These are phyloP conservation scores for Trichoderma semiorbis DNA, from an alignment of 2,329 filamentous ascomycete species.

Conservation along the genomic window DNA sequence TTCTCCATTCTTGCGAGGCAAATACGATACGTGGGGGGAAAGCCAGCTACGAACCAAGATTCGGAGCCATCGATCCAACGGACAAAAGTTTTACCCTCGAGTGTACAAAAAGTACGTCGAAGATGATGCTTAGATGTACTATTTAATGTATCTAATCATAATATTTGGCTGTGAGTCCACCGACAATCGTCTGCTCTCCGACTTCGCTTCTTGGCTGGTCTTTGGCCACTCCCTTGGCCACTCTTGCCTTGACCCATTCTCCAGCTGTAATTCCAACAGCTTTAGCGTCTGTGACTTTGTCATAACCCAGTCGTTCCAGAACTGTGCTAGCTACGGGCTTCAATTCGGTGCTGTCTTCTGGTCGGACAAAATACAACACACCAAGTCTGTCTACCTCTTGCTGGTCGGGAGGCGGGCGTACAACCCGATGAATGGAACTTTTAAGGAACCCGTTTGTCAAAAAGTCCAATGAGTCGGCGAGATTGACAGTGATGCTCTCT, in stretches of 20 bases:
- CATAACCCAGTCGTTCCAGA: conserved; percentile 31
- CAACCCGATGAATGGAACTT: conserved; percentile 43
- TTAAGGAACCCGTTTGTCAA: conserved; percentile 43
- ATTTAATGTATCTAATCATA: conserved; percentile 7
- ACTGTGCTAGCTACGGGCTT: conserved; percentile 31
- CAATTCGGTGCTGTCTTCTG: conserved; percentile 34
- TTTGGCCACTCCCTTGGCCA: conserved; percentile 10
- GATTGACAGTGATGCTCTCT: background rate
- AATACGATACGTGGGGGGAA: conserved; percentile 54
- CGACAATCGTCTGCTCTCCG: conserved; percentile 8
- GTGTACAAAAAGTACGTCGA: conserved; percentile 47
- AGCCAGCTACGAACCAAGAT: conserved; percentile 53
- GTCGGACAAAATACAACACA: conserved; percentile 41
- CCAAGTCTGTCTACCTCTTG: conserved; percentile 45
- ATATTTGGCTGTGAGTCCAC: conserved; percentile 9
- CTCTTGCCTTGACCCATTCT: conserved; percentile 18
- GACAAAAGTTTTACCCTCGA: conserved; percentile 43
- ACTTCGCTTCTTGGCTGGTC: background rate
- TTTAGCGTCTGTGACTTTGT: conserved; percentile 7
- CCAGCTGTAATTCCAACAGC: conserved; percentile 9
- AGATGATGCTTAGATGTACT: conserved; percentile 27
- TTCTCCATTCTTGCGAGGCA: conserved; percentile 47
- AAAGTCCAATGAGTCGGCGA: background rate
- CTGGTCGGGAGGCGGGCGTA: conserved; percentile 42
- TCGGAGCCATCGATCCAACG: conserved; percentile 48